phyloP scores from a whole-genome alignment of 768 basidiomycete genomes.

The Phanerochaete sordida region DNA sequence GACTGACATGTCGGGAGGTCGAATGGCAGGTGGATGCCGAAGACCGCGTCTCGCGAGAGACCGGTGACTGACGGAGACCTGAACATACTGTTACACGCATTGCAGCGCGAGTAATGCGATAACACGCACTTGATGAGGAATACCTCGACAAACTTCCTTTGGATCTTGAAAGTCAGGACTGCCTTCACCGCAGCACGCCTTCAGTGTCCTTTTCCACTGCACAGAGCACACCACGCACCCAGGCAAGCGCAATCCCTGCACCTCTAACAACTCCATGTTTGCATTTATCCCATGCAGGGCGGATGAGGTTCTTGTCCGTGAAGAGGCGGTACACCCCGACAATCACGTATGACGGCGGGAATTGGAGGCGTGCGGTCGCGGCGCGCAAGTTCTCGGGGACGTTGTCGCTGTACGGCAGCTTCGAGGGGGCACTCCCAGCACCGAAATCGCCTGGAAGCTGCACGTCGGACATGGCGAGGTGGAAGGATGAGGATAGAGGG shows the following conservation, averaged over 20 bases:
- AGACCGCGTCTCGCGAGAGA: slow-evolving; percentile 56
- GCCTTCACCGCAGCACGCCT: slow-evolving; percentile 38
- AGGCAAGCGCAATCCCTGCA: slow-evolving; percentile 58
- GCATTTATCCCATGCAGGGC: slow-evolving; percentile 84
- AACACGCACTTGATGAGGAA: slow-evolving; percentile 56
- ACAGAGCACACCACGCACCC: slow-evolving; percentile 46
- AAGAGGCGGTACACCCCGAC: slow-evolving; percentile 83
- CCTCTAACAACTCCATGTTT: slow-evolving; percentile 74
- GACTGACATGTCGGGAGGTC: slow-evolving; percentile 63
- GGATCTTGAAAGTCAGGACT: slow-evolving; percentile 65
- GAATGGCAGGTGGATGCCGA: slow-evolving; percentile 67
- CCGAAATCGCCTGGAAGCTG: too few relatives aligned
- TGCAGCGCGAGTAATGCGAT: not conserved
- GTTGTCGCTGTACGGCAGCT: slow-evolving; percentile 21
- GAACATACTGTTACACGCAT: not conserved
- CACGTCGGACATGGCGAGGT: too few relatives aligned
- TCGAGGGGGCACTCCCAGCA: too few relatives aligned
- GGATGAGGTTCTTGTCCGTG: slow-evolving; percentile 65
- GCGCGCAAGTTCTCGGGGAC: slow-evolving; percentile 46
- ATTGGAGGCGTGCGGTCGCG: slow-evolving; percentile 61
- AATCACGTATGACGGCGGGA: slow-evolving; percentile 79
- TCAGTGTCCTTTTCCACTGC: too few relatives aligned
- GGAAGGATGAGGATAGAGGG: too few relatives aligned
- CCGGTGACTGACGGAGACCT: slow-evolving; percentile 66
- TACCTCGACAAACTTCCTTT: slow-evolving; percentile 59